phyloP scores from a whole-genome alignment of 768 basidiomycete genomes.

The Tephrocybe sp. region DNA sequence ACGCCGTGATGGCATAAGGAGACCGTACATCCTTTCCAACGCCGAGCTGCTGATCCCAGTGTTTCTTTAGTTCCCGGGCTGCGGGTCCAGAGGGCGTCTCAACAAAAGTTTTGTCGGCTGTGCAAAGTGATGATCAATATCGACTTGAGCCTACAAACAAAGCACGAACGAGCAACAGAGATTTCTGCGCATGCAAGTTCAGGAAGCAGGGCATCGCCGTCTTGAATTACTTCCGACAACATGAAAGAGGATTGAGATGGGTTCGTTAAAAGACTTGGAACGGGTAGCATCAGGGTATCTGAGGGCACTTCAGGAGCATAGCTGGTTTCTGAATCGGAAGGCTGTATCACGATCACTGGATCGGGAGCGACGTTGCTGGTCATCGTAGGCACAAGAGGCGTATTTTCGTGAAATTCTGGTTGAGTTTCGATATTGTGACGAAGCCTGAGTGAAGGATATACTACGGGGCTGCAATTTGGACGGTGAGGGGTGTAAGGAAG shows the following conservation, averaged over 20 bases:
- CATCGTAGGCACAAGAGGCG: conserved; percentile 20
- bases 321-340: conserved; percentile 8
- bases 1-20: conserved; percentile 81
- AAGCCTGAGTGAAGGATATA: conserved; percentile 2
- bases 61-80: conserved; percentile 74
- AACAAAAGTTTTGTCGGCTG: conserved; percentile 74
- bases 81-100: conserved; percentile 79
- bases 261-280: conserved; percentile 36
- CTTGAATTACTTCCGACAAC: conserved; percentile 42
- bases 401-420: conserved; percentile 27
- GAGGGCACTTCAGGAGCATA: conserved; percentile 6
- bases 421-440: conserved; percentile 21
- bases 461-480: conserved; percentile 5
- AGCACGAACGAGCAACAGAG: conserved; percentile 55
- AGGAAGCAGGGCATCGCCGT: conserved; percentile 41
- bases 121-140: conserved; percentile 15
- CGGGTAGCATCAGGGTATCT: conserved; percentile 35
- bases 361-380: conserved; percentile 8
- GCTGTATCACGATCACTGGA: conserved; percentile 6
- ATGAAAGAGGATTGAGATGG: conserved; percentile 43
- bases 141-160: conserved; percentile 9
- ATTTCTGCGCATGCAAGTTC: conserved; percentile 60
- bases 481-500: not conserved
- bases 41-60: conserved; percentile 68
- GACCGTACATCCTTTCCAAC: conserved; percentile 69